These are phyloP conservation scores for Exsudoporus floridanus DNA, from an alignment of 1,284 basidiomycete species.

Conservation along the genomic window DNA sequence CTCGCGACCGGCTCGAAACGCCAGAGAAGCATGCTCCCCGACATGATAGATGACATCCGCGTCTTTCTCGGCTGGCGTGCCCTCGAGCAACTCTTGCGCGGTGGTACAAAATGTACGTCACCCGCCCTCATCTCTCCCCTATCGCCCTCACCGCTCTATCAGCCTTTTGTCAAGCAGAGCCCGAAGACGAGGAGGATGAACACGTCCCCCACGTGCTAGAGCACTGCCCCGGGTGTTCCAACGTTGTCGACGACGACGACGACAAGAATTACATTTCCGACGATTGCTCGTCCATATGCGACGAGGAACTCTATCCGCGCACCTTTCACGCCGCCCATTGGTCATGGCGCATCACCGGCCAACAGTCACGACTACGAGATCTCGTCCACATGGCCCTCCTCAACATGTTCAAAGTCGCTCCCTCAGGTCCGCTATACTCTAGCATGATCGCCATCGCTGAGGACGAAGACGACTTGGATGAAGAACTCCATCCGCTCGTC, in stretches of 20 bases:
- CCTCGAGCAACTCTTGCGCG: conserved; percentile 52
- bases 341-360: conserved; percentile 42
- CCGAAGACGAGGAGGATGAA: conserved; percentile 34
- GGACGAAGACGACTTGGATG: conserved; percentile 31
- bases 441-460: conserved; percentile 42
- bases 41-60: conserved; percentile 59
- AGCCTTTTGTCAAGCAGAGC: conserved; percentile 26
- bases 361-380: conserved; percentile 43
- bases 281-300: conserved; percentile 28
- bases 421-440: conserved; percentile 47
- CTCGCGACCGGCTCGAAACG: conserved; percentile 40
- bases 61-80: conserved; percentile 47
- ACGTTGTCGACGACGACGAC: conserved; percentile 26
- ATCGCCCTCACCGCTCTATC: conserved; percentile 3
- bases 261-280: conserved; percentile 32
- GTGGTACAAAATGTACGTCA: conserved; percentile 46
- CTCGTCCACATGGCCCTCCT: conserved; percentile 45
- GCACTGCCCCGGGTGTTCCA: conserved; percentile 17
- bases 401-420: conserved; percentile 46
- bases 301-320: conserved; percentile 28
- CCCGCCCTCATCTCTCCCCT: not conserved
- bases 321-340: conserved; percentile 51
- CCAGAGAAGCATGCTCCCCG: conserved; percentile 42
- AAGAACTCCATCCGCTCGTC: conserved; percentile 40
- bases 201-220: conserved; percentile 10